Conservation (phyloP, 192 early-diverging fungal species). For the Coemansia sp. region DNA sequence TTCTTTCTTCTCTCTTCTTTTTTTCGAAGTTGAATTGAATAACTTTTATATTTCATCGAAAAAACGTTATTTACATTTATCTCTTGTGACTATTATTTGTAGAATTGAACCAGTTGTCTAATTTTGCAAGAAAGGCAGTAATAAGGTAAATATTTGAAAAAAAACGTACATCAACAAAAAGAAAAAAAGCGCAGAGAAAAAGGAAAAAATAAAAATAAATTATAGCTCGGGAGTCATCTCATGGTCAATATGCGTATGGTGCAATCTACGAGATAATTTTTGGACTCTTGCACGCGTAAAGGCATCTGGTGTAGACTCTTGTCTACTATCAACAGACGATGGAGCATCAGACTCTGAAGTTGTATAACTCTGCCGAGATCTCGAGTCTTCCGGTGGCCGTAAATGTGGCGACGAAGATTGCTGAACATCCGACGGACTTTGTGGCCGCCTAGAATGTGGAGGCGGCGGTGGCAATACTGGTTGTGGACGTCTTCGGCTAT, state of each 20-base stretch:
- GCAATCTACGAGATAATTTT: not conserved
- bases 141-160: not conserved
- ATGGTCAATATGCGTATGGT: slow-evolving; percentile 3
- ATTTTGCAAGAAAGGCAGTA: not conserved
- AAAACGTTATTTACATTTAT: too few relatives aligned
- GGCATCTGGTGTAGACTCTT: not conserved
- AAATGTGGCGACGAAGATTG: not conserved
- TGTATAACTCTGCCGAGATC: not conserved
- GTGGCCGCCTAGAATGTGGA: not conserved
- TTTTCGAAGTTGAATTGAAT: too few relatives aligned
- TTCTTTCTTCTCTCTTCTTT: too few relatives aligned
- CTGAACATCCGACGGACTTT: not conserved
- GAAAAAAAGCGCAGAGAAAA: not conserved
- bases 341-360: not conserved
- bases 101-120: too few relatives aligned
- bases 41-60: too few relatives aligned
- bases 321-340: not conserved
- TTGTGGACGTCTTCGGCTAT: not conserved
- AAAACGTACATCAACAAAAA: not conserved
- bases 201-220: not conserved
- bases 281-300: slow-evolving; percentile 1
- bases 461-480: not conserved
- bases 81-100: too few relatives aligned
- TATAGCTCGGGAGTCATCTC: slow-evolving; percentile 4
- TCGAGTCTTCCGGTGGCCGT: not conserved